Base-by-base conservation (phyloP, 768 basidiomycete genomes). In the Clitopilus hobsonii region DNA sequence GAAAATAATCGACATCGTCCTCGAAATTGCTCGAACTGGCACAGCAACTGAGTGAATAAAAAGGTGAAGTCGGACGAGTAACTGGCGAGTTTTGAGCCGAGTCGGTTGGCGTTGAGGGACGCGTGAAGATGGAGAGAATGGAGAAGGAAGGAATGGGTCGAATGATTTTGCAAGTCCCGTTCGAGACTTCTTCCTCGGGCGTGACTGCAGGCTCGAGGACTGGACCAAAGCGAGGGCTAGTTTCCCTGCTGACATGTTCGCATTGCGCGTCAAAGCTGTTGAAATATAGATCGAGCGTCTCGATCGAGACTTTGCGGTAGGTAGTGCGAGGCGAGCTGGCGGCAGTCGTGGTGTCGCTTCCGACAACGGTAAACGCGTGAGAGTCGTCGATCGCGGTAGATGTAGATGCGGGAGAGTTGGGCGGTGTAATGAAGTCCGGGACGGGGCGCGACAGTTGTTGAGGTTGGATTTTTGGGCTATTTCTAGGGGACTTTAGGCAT, bases 151-250 rank as follows among this genome's bases (percentile, higher is more conserved):
- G 54, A 13, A 57, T 27, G 5, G 72, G 73, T n/a, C 69, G 70
- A 52, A 76, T 67, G 62, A 71, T 68, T 47, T 69, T 74, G 54
- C 73, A 73, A 30, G 69, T 70, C 28, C 71, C 62, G 45, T 62
- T 58, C 57, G 64, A 63, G 41, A 45, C 41, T 23, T 45, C 41
- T 55, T 69, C 65, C 5, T 72, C 71, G 13, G 65, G 62, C 56
- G 65, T 64, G 49, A 55, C 60, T 1, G 61, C 65, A 24, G 67
- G 66, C 5, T 65, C 61, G 6, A 55, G 8, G 5, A 45, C 41
- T 16, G 41, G 41, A 45, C 41, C 22, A 24, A 22, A 23, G 28
- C 41, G 25, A 5, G 47, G 38, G 29, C 38, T 38, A 4, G 49
- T 13, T 2, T 47, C 48, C 4, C 8, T 10, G 23, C 24, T 53